Evolutionary conservation across 2,329 filamentous ascomycete species (phyloP), one percentile per base, ranked within the genome.

Genomic region (Alternaria novae-zelandiae): DNA sequence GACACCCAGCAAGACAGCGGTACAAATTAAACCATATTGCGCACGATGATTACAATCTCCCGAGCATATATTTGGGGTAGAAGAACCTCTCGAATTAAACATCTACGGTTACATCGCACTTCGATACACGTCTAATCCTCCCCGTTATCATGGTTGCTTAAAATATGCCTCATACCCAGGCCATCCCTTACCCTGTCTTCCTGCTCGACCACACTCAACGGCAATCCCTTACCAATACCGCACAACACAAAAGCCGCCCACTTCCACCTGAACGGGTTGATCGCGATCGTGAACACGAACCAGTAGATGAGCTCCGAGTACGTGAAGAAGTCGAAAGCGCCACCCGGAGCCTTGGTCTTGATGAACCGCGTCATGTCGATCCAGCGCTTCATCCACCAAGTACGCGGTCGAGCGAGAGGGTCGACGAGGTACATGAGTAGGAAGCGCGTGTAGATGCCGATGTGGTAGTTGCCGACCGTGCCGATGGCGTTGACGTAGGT

Each of bases 221-320:
- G 93, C 50, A 96, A 75, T 20, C 83, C 83, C 46, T 87, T 84
- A 0, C 91, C 92, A 28, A 95, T 77, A 0, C 93, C 93, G 63
- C 91, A 91, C 71, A 96, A 89, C 15, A 96, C 92, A 75, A 96
- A 96, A 0, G 89, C 76, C 0, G 90, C 91, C 93, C 93, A 96
- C 82, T 96, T 96, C 92, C 93, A 96, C 9, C 93, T 83, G 79
- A 96, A 96, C 0, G 93, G 93, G 74, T 96, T 96, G 71, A 96
- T 86, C 5, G 86, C 82, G 45, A 95, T 88, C 60, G 90, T 90
- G 74, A 96, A 96, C 6, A 88, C 77, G 69, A 95, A 96, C 93
- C 93, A 96, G 84, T 92, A 96, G 5, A 96, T 75, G 54, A 96
- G 82, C 79, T 97, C 93, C 0, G 91, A 85, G 72, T 96, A 96